Conservation (phyloP, 192 early-diverging fungal species). For the Coemansia sp. region DNA sequence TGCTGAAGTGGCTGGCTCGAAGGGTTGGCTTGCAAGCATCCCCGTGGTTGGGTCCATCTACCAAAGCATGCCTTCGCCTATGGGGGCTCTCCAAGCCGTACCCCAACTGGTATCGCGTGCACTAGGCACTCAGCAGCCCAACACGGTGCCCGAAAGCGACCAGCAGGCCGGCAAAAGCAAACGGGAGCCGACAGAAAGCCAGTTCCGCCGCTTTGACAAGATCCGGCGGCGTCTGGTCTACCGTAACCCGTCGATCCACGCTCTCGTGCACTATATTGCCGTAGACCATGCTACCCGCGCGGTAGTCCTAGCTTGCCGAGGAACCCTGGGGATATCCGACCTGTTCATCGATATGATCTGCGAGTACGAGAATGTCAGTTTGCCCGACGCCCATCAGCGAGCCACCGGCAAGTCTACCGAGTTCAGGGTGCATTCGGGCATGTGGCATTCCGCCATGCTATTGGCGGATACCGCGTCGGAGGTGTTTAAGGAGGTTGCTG, state of each 20-base stretch:
- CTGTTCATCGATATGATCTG: slow-evolving; percentile 85
- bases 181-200: slow-evolving; percentile 26
- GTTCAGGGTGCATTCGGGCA: slow-evolving; percentile 77
- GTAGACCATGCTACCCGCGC: slow-evolving; percentile 75
- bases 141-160: background rate
- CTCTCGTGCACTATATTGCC: slow-evolving; percentile 76
- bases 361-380: slow-evolving; percentile 56
- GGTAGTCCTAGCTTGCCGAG: slow-evolving; percentile 81
- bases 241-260: slow-evolving; percentile 62
- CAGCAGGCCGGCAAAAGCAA: slow-evolving; percentile 2
- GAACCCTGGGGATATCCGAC: slow-evolving; percentile 83
- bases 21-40: slow-evolving; percentile 34
- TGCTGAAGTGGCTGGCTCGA: slow-evolving; percentile 4
- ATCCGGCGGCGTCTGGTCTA: slow-evolving; percentile 44
- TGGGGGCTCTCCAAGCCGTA: slow-evolving; percentile 15
- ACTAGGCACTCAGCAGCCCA: slow-evolving; percentile 1
- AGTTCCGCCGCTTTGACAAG: slow-evolving; percentile 42
- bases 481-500: slow-evolving; percentile 68
- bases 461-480: slow-evolving; percentile 64
- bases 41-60: slow-evolving; percentile 37
- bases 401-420: slow-evolving; percentile 8
- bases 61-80: slow-evolving; percentile 29
- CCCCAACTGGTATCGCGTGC: slow-evolving; percentile 35
- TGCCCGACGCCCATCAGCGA: slow-evolving; percentile 17
- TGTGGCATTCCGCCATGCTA: slow-evolving; percentile 75